Percentiles rank a stretch among this genome's conserved stretches.
phyloP scores from a whole-genome alignment of 495 filamentous ascomycete genomes.

The Hypoxylon lienhwacheense region DNA sequence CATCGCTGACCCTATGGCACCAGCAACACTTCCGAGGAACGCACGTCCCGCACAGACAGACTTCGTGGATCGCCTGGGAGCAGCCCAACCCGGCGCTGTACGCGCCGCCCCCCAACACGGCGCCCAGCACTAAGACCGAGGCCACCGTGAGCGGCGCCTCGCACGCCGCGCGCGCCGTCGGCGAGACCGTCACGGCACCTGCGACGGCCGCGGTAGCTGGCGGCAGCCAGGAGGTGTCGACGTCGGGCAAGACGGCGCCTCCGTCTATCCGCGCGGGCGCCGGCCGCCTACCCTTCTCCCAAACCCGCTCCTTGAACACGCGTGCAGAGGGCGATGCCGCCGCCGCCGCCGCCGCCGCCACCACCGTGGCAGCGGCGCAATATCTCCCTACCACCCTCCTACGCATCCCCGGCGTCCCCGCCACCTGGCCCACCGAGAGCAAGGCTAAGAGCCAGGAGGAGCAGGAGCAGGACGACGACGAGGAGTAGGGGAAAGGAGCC shows the following conservation, averaged over 20 bases:
- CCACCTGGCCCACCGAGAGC: slow-evolving; percentile 26
- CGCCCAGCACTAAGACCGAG: slow-evolving; percentile 10
- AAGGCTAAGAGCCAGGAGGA: no score
- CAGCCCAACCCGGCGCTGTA: slow-evolving; percentile 31
- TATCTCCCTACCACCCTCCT: slow-evolving; percentile 21
- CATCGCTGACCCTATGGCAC: no score
- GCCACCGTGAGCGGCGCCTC: not conserved
- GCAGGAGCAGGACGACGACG: no score
- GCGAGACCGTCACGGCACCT: not conserved
- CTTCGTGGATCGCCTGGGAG: slow-evolving; percentile 38
- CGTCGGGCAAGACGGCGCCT: slow-evolving; percentile 21
- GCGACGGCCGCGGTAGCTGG: slow-evolving; percentile 1
- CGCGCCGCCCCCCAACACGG: not conserved
- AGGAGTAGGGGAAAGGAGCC: no score
- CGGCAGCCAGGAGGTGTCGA: slow-evolving; percentile 17
- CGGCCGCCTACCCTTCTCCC: slow-evolving; percentile 1
- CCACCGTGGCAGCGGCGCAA: not conserved
- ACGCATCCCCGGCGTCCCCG: slow-evolving; percentile 14
- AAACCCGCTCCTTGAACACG: slow-evolving; percentile 9
- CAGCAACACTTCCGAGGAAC: no score
- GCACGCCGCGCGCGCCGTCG: slow-evolving; percentile 2
- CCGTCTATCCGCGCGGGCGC: slow-evolving; percentile 17
- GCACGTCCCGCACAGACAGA: slow-evolving; percentile 16
- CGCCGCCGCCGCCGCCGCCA: no score
- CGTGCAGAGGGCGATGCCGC: not conserved